Percentiles rank a stretch among this genome's conserved stretches.
Conservation (phyloP, 352 stramenopile genomes). For the Globisporangium spiculum region DNA sequence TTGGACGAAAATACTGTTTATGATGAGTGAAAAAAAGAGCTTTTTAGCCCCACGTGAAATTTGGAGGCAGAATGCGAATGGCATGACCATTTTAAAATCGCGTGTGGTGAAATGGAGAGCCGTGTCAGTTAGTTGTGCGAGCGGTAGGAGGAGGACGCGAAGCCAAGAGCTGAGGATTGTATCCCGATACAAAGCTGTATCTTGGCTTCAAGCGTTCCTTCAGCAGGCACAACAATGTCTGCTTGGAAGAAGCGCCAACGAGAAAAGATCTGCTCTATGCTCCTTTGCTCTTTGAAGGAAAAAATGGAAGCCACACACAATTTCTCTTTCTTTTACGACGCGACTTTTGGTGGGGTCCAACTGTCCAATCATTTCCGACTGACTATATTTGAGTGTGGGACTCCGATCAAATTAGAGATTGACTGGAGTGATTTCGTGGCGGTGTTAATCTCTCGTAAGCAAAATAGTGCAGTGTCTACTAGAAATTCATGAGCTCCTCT, state of each 20-base stretch:
- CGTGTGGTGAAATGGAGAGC: neutral
- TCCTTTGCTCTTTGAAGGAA: neutral
- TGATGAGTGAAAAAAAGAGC: neutral
- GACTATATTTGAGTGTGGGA: neutral
- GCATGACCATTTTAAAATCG: neutral
- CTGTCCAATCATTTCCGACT: slow-evolving; percentile 1
- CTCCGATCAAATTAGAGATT: neutral
- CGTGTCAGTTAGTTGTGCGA: neutral
- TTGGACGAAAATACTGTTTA: neutral
- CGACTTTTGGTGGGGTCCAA: neutral
- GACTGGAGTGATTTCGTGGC: neutral
- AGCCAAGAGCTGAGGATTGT: neutral
- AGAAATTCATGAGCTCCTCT: too few species aligned
- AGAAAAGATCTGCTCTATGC: slow-evolving; percentile 1
- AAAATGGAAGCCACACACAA: neutral
- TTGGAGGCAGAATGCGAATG: neutral
- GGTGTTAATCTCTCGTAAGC: neutral
- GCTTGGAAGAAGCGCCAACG: neutral
- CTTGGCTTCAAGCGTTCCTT: neutral
- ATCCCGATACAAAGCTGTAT: neutral
- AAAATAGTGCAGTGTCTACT: neutral
- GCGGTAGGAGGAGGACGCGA: neutral
- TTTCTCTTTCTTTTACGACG: neutral
- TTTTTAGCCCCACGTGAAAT: neutral
- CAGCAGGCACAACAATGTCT: neutral